Evolutionary conservation across 1,139 yeast genomes (phyloP).

Genomic region (Chernovozyma aurita): DNA sequence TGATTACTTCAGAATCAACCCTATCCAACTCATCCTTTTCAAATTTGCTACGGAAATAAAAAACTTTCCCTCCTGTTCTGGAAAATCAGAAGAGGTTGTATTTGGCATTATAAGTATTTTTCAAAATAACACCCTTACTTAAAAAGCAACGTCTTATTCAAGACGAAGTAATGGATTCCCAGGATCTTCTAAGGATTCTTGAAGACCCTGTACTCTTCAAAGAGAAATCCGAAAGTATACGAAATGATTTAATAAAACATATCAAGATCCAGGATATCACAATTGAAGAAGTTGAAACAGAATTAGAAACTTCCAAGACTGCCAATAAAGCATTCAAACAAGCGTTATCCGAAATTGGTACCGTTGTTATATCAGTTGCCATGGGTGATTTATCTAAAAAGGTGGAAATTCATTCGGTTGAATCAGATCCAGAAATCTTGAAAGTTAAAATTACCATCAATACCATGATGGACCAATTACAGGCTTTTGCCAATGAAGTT

Average conservation of each 20-base stretch:
- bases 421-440: slow-evolving; percentile 69
- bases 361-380: slow-evolving; percentile 79
- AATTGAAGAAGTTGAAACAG: slow-evolving; percentile 27
- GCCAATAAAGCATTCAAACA: slow-evolving; percentile 75
- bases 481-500: slow-evolving; percentile 76
- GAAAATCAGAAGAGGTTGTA: no score
- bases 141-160: slow-evolving; percentile 16
- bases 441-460: slow-evolving; percentile 79
- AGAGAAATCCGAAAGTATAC: slow-evolving; percentile 26
- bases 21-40: no score
- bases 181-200: slow-evolving; percentile 30
- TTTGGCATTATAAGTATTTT: no score
- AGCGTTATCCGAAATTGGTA: slow-evolving; percentile 75
- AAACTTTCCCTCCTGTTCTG: no score
- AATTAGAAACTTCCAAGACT: slow-evolving; percentile 50
- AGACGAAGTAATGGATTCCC: slow-evolving; percentile 23
- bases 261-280: slow-evolving; percentile 29
- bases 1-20: no score
- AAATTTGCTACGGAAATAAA: no score
- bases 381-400: slow-evolving; percentile 81
- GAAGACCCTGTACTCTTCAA: slow-evolving; percentile 39
- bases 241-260: slow-evolving; percentile 28
- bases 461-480: slow-evolving; percentile 85
- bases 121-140: slow-evolving; percentile 15
- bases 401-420: slow-evolving; percentile 67